Base-by-base conservation (phyloP, 1,139 yeast species). In the Protomyces macrosporus region DNA sequence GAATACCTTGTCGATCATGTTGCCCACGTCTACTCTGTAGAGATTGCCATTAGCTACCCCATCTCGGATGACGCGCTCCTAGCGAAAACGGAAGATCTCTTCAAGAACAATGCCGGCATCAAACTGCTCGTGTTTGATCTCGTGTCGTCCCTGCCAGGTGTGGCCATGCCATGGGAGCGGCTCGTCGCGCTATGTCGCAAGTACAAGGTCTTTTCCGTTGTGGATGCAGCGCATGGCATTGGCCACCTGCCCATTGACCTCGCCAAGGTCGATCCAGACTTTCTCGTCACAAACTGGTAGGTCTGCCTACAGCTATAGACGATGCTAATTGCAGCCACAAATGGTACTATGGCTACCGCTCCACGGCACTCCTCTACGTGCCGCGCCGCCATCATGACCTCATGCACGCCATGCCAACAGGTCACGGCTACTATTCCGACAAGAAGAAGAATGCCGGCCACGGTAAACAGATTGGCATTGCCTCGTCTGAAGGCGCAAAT, bases 151-250 rank as follows among this genome's bases (percentile, higher is more conserved):
- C 79, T 81, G 81, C 93, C 93, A 0, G 87, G 86, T 1, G 81
- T 81, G 7, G 71, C 76, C 34, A 71, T 85, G 50, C 93, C 95
- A 0, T 86, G 79, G 73, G 79, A 79, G 66, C 71, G 76, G 65
- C 69, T 86, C 64, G 77, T 79, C 2, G 68, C 73, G n/a, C 72
- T 82, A 55, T 84, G 89, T 69, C 74, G 75, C 14, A 72, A 81
- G 59, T 74, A 82, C 65, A 73, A 75, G 7, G 81, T 83, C 5
- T 69, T 84, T 54, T 82, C 89, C 2, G 73, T 85, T 53, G 79
- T 87, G 39, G 95, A 87, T 71, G 93, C 87, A 10, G 90, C 93
- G 2, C 93, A 87, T 71, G 82, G 84, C 0, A 77, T 83, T 45
- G 93, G 93, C 0, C 74, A 83, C 61, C 70, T 84, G 9, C 81